Conservation (phyloP, 2,329 filamentous ascomycete genomes). For the Fusarium succisae region DNA sequence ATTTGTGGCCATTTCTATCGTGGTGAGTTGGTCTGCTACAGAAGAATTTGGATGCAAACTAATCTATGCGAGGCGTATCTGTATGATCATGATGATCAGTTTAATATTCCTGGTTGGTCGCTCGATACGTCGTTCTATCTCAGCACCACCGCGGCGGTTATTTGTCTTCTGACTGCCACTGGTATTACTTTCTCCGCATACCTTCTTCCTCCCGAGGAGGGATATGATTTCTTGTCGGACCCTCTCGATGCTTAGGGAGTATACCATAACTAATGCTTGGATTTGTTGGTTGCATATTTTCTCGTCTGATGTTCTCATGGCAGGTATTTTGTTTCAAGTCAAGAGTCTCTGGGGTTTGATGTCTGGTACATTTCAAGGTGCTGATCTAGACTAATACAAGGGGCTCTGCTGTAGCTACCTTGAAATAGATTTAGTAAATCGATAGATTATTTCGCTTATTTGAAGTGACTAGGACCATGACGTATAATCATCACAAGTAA, state of each 20-base stretch:
- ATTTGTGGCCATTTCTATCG: constrained; percentile 80
- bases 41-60: neutral
- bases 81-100: constrained; percentile 83
- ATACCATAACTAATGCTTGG: neutral
- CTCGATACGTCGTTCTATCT: constrained; percentile 84
- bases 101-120: constrained; percentile 81
- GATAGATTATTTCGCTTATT: neutral
- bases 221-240: constrained; percentile 76
- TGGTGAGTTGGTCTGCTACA: constrained; percentile 67
- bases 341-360: neutral
- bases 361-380: neutral
- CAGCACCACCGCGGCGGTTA: constrained; percentile 64
- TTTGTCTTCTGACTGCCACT: constrained; percentile 63
- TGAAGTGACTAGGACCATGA: neutral
- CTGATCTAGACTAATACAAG: constrained; percentile 13
- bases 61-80: constrained; percentile 73
- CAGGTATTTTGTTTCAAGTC: constrained; percentile 5
- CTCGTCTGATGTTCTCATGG: neutral
- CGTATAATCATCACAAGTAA: neutral
- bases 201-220: constrained; percentile 80
- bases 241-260: constrained; percentile 59
- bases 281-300: neutral
- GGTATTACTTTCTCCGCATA: constrained; percentile 74
- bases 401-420: constrained; percentile 10
- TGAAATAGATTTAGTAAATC: constrained; percentile 2